phyloP scores from a whole-genome alignment of 805 yeast species.

The Zygosaccharomyces bisporus region DNA sequence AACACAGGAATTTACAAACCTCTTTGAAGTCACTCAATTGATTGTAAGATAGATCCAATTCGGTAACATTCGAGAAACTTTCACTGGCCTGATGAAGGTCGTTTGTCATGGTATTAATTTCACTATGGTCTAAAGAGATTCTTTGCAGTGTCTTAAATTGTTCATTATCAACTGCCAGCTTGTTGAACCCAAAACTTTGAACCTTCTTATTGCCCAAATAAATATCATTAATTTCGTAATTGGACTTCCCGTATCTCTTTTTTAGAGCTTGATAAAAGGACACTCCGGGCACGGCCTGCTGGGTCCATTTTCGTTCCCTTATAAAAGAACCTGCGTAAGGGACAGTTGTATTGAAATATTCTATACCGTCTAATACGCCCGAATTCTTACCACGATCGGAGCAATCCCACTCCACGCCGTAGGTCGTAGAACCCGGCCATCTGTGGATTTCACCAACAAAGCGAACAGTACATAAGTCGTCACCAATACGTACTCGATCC shows the following conservation, averaged over 20 bases:
- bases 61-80: constrained; percentile 24
- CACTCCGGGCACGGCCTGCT: constrained; percentile 32
- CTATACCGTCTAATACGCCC: constrained; percentile 53
- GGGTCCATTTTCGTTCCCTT: constrained; percentile 21
- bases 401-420: constrained; percentile 89
- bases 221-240: constrained; percentile 34
- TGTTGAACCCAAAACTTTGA: constrained; percentile 64
- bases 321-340: constrained; percentile 26
- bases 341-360: constrained; percentile 46
- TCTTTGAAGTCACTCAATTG: constrained; percentile 43
- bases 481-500: constrained; percentile 38
- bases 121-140: constrained; percentile 47
- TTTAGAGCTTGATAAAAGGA: constrained; percentile 49
- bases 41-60: constrained; percentile 60
- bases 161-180: constrained; percentile 46
- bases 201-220: constrained; percentile 54
- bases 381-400: constrained; percentile 63
- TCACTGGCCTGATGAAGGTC: neutral
- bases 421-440: constrained; percentile 57
- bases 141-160: constrained; percentile 44
- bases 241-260: constrained; percentile 43
- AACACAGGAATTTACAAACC: constrained; percentile 38
- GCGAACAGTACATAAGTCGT: constrained; percentile 57
- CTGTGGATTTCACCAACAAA: constrained; percentile 57
- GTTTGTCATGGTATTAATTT: constrained; percentile 28